phyloP scores from a whole-genome alignment of 768 basidiomycete genomes.

The Tremella yokohamensis region DNA sequence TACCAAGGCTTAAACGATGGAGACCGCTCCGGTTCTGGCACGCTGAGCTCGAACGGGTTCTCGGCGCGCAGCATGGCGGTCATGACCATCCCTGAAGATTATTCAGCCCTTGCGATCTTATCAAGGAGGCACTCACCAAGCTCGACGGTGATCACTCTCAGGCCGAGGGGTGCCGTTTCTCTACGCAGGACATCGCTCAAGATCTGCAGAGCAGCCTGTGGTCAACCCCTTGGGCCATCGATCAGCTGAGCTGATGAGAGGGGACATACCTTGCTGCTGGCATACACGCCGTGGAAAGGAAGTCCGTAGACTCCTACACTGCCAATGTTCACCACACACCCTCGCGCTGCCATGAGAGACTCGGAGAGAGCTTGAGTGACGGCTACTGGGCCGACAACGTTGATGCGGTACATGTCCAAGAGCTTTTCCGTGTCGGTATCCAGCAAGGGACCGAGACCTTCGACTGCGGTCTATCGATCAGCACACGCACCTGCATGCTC shows the following conservation, averaged over 20 bases:
- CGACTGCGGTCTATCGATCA: slow-evolving; percentile 1
- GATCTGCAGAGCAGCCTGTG: slow-evolving; percentile 12
- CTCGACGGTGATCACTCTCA: slow-evolving; percentile 22
- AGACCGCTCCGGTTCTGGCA: background rate
- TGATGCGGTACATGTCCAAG: slow-evolving; percentile 8
- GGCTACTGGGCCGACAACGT: slow-evolving; percentile 12
- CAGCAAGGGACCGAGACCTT: background rate
- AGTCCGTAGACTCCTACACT: slow-evolving; percentile 6
- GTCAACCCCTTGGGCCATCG: background rate
- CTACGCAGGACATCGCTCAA: slow-evolving; percentile 8
- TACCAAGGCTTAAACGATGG: background rate
- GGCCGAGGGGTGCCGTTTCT: slow-evolving; percentile 10
- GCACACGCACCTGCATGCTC: background rate
- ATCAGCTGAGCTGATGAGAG: background rate
- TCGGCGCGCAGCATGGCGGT: slow-evolving; percentile 5
- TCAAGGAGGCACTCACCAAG: slow-evolving; percentile 6
- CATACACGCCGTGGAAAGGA: slow-evolving; percentile 15
- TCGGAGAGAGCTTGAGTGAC: slow-evolving; percentile 13
- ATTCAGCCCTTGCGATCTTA: background rate
- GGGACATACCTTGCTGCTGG: slow-evolving; percentile 11
- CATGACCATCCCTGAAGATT: slow-evolving; percentile 1
- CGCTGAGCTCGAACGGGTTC: background rate
- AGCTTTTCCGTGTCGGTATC: slow-evolving; percentile 5
- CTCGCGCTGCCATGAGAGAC: background rate
- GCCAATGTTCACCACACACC: slow-evolving; percentile 14